These are phyloP conservation scores for Psilocybe sp. DNA, from an alignment of 768 basidiomycete genomes.

Conservation along the genomic window DNA sequence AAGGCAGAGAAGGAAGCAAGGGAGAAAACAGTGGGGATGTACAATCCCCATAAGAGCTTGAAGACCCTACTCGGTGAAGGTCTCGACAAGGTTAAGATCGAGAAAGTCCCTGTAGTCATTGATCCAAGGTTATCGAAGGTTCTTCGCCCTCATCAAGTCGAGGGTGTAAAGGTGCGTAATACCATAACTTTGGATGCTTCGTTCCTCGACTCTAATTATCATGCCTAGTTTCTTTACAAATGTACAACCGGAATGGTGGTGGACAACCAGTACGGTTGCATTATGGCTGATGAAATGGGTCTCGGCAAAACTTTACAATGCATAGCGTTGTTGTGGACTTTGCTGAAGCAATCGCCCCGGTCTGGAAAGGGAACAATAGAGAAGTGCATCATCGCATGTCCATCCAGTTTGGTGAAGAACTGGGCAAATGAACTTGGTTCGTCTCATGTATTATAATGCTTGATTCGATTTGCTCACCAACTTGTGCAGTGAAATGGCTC, in stretches of 20 bases:
- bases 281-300: constrained; percentile 99
- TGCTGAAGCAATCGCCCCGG: constrained; percentile 92
- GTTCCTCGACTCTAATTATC: constrained; percentile 4
- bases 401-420: constrained; percentile 94
- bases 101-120: constrained; percentile 95
- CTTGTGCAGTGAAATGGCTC: constrained; percentile 86
- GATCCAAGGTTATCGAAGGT: constrained; percentile 87
- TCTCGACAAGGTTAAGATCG: constrained; percentile 54
- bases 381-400: constrained; percentile 97
- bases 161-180: constrained; percentile 84
- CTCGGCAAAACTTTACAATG: constrained; percentile 96
- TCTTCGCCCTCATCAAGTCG: constrained; percentile 94
- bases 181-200: background rate
- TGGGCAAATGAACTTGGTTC: constrained; percentile 97
- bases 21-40: constrained; percentile 71
- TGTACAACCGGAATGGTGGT: constrained; percentile 93
- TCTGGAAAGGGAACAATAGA: constrained; percentile 87
- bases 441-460: background rate
- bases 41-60: constrained; percentile 91
- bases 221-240: constrained; percentile 82
- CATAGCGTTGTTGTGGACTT: constrained; percentile 92
- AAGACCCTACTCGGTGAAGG: constrained; percentile 73
- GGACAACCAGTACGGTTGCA: constrained; percentile 90
- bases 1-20: constrained; percentile 60
- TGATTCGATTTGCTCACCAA: background rate